Conservation (phyloP, 1,284 basidiomycete species). For the Naganishia cerealis region DNA sequence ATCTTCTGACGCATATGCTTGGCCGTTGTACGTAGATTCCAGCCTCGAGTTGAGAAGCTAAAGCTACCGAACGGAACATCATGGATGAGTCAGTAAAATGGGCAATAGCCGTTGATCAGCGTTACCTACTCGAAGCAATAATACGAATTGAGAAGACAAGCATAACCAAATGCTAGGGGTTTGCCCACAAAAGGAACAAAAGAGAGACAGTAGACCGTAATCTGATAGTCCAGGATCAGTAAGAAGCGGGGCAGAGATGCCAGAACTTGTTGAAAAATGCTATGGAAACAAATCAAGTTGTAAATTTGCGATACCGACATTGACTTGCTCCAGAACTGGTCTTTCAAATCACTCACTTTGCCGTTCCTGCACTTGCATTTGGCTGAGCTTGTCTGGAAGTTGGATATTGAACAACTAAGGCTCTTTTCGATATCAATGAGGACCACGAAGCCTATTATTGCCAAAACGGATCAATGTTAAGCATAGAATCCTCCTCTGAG, state of each 20-base stretch:
- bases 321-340: not conserved
- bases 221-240: constrained; percentile 52
- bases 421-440: constrained; percentile 47
- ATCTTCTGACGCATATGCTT: constrained; percentile 25
- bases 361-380: constrained; percentile 1
- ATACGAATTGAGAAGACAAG: constrained; percentile 51
- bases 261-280: constrained; percentile 39
- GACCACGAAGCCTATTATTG: constrained; percentile 46
- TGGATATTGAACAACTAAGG: constrained; percentile 49
- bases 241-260: constrained; percentile 44
- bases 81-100: not conserved
- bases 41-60: constrained; percentile 46
- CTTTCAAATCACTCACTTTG: not conserved
- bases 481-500: not conserved
- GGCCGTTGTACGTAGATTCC: constrained; percentile 44
- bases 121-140: constrained; percentile 53
- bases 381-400: constrained; percentile 36
- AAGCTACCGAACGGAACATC: constrained; percentile 38
- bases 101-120: not conserved
- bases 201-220: constrained; percentile 46
- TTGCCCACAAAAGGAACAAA: constrained; percentile 48
- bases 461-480: not conserved
- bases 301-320: not conserved
- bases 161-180: constrained; percentile 43
- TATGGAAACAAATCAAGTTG: not conserved